A percentile compares a stretch with the other conserved stretches of the same genome.
phyloP scores from a whole-genome alignment of 257 asterid species.

The Lavandula angustifolia region DNA sequence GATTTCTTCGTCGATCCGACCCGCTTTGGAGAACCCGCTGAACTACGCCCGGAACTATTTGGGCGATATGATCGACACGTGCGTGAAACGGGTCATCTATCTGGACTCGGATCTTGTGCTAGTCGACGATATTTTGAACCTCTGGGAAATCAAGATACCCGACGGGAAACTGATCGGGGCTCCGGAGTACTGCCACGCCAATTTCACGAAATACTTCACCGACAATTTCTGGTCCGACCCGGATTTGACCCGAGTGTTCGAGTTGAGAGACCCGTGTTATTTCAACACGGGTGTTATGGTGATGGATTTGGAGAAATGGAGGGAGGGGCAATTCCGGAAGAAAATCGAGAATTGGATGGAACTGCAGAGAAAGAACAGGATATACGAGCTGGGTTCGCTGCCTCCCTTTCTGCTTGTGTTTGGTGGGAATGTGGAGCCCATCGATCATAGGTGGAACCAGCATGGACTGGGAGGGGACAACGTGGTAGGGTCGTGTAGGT shows the following conservation, averaged over 20 bases:
- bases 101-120: slow-evolving; percentile 66
- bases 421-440: slow-evolving; percentile 71
- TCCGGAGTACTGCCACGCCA: slow-evolving; percentile 77
- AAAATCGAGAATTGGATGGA: slow-evolving; percentile 80
- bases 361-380: slow-evolving; percentile 54
- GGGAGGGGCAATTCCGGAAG: slow-evolving; percentile 55
- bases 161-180: slow-evolving; percentile 52
- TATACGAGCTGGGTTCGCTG: slow-evolving; percentile 74
- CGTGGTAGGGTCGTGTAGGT: slow-evolving; percentile 70
- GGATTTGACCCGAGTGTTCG: slow-evolving; percentile 41
- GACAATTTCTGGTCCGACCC: slow-evolving; percentile 72
- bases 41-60: slow-evolving; percentile 77
- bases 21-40: slow-evolving; percentile 70
- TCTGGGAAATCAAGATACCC: slow-evolving; percentile 47
- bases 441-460: slow-evolving; percentile 76
- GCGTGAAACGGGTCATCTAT: slow-evolving; percentile 68
- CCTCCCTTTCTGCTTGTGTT: slow-evolving; percentile 68
- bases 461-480: slow-evolving; percentile 89
- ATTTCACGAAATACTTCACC: slow-evolving; percentile 67
- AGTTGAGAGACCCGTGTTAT: slow-evolving; percentile 57
- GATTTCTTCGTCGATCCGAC: slow-evolving; percentile 66
- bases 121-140: slow-evolving; percentile 61
- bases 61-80: slow-evolving; percentile 66
- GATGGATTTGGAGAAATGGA: slow-evolving; percentile 67
- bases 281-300: slow-evolving; percentile 87